phyloP scores from a whole-genome alignment of 495 filamentous ascomycete genomes.

The Talaromyces ruber region DNA sequence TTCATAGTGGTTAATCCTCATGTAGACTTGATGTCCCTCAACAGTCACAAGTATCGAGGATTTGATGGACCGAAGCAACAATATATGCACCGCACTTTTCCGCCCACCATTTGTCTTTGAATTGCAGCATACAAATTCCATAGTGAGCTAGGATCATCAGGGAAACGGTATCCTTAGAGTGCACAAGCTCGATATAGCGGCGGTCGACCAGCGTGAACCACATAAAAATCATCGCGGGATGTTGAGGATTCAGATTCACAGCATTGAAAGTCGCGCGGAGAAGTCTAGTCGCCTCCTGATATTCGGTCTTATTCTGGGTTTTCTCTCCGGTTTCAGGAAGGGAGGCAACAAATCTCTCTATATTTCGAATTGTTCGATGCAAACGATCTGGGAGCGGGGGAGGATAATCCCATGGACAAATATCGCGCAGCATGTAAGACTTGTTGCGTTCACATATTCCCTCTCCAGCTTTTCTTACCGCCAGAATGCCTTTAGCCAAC shows the following conservation, averaged over 20 bases:
- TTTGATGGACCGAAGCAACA: background rate
- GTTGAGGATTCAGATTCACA: background rate
- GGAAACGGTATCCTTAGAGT: background rate
- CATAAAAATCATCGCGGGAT: conserved; percentile 3
- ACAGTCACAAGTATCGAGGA: background rate
- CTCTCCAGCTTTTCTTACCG: background rate
- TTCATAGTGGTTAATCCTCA: background rate
- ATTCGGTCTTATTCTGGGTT: background rate
- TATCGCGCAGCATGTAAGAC: background rate
- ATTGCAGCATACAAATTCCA: conserved; percentile 1
- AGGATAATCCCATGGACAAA: background rate
- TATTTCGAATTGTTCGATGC: background rate
- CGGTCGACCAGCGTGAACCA: background rate
- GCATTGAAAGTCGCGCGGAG: background rate
- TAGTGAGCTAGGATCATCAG: background rate
- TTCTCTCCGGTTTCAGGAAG: background rate
- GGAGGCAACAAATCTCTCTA: background rate
- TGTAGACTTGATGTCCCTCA: background rate
- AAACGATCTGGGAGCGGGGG: background rate
- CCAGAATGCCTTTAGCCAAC: background rate
- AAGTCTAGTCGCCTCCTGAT: background rate
- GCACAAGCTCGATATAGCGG: background rate
- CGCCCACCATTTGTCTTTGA: conserved; percentile 1
- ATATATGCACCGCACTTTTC: background rate
- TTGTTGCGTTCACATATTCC: background rate